Evolutionary conservation across 116 monocot species (phyloP), one percentile per base, ranked within the genome.

Genomic region (Papilionanthe hybrid): DNA sequence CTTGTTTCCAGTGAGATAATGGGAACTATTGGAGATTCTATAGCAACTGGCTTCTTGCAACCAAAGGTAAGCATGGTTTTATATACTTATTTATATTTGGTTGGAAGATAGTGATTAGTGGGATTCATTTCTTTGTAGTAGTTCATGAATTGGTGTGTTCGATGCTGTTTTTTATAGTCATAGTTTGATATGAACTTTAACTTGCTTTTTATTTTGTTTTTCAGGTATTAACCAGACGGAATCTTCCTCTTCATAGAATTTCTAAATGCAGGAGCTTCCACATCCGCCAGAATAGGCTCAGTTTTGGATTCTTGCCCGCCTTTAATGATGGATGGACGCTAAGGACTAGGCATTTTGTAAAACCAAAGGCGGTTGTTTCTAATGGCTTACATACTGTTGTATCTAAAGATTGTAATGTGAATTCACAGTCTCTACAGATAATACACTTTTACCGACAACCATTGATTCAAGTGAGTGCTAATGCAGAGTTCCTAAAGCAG

Each of bases 361-460:
- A 75, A 65, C 79, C 90, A 65, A 85, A 57, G 71, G 86, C 90
- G 48, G 77, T 79, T 41, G 23, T 76, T 44, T 88, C 92, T 5
- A 85, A 75, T 27, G 85, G 60, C 13, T 29, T 75, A 9, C 57
- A 85, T 42, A 78, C 23, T 41, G 25, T 83, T 32, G 79, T 84
- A 2, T 84, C 60, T 9, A 79, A 81, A 77, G 79, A 76, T 75
- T 30, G 57, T 22, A 79, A 75, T 47, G 42, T 41, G 5, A 57
- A 49, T 42, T 79, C 43, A 56, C 30, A 47, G 0, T 5, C 63
- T 22, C 56, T 47, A 49, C 55, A 91, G 81, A 73, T 94, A 17
- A 80, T 93, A 30, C 98, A 98, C 56, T 90, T 98, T 67, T 98
- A 94, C 27, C 84, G 98, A 5, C 43, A 63, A 25, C 98, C 98